Percentiles rank a stretch among this genome's conserved stretches.
Conservation (phyloP, 345 rosid genomes). For the Aquilaria yunnanensis region DNA sequence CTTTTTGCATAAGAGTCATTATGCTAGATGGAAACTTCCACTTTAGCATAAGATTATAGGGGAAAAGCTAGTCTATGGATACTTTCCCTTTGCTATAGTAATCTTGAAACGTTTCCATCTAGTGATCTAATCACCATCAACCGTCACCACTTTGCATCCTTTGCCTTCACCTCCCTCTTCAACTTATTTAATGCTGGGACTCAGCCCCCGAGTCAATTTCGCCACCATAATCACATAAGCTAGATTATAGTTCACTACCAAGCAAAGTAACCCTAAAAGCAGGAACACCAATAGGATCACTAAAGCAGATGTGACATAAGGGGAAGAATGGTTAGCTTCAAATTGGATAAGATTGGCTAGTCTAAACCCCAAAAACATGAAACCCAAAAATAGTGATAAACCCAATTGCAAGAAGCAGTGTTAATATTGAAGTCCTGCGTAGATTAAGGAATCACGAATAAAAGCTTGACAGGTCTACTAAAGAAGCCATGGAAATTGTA, state of each 20-base stretch:
- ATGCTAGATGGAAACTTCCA: too few relatives aligned
- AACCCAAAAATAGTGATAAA: slow-evolving; percentile 20
- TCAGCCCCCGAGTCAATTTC: slow-evolving; percentile 58
- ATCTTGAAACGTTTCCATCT: too few relatives aligned
- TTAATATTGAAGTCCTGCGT: slow-evolving; percentile 22
- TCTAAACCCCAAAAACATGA: slow-evolving; percentile 15
- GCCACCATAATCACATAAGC: slow-evolving; percentile 47
- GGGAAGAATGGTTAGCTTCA: slow-evolving; percentile 25
- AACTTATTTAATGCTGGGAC: slow-evolving; percentile 15
- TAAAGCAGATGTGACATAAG: slow-evolving; percentile 18
- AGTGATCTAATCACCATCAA: too few relatives aligned
- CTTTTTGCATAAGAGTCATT: too few relatives aligned
- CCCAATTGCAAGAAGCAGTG: slow-evolving; percentile 20
- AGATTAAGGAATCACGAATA: slow-evolving; percentile 53
- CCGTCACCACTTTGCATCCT: too few relatives aligned
- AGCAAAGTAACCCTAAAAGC: slow-evolving; percentile 14
- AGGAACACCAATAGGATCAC: slow-evolving; percentile 10
- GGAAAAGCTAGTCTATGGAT: too few relatives aligned
- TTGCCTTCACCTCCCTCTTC: too few relatives aligned
- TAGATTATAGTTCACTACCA: slow-evolving; percentile 48
- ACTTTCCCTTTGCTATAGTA: too few relatives aligned
- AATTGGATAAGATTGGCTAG: slow-evolving; percentile 23
- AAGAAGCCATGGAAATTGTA: slow-evolving; percentile 67
- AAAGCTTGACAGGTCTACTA: slow-evolving; percentile 72
- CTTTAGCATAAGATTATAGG: too few relatives aligned